A percentile compares a stretch with the other conserved stretches of the same genome.
Evolutionary conservation across 2,329 filamentous ascomycete species (phyloP).

Genomic region (Aspergillus spinulosporus): DNA sequence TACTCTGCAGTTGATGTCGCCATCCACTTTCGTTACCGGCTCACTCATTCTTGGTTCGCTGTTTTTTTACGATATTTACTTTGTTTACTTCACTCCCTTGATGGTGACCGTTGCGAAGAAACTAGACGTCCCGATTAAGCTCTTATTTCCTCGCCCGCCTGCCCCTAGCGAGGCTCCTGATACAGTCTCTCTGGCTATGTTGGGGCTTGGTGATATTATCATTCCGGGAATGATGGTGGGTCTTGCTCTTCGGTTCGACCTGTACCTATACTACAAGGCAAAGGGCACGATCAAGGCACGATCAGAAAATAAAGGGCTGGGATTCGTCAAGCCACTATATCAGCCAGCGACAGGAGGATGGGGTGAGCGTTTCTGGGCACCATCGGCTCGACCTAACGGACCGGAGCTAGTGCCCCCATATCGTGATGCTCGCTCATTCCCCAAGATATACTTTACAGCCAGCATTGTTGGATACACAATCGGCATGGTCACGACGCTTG

Average conservation of each 20-base stretch:
- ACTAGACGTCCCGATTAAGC: constrained; percentile 88
- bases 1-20: constrained; percentile 79
- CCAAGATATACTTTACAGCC: constrained; percentile 82
- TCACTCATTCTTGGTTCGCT: constrained; percentile 74
- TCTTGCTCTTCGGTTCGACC: constrained; percentile 85
- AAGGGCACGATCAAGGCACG: constrained; percentile 54
- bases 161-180: constrained; percentile 46
- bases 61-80: constrained; percentile 92
- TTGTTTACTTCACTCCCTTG: constrained; percentile 56
- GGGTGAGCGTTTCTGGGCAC: constrained; percentile 82
- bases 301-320: constrained; percentile 23
- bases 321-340: constrained; percentile 38
- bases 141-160: constrained; percentile 73
- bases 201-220: constrained; percentile 92
- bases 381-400: constrained; percentile 28
- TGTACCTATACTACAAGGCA: constrained; percentile 76
- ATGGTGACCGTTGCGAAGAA: constrained; percentile 72
- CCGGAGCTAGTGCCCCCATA: constrained; percentile 37
- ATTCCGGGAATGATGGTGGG: constrained; percentile 88
- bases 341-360: constrained; percentile 68
- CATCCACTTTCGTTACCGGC: constrained; percentile 81
- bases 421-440: constrained; percentile 56
- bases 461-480: constrained; percentile 72
- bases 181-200: constrained; percentile 62
- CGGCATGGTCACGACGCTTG: constrained; percentile 75